These are phyloP conservation scores for Coniochaeta prunicola DNA, from an alignment of 2,329 filamentous ascomycete genomes.

Conservation along the genomic window DNA sequence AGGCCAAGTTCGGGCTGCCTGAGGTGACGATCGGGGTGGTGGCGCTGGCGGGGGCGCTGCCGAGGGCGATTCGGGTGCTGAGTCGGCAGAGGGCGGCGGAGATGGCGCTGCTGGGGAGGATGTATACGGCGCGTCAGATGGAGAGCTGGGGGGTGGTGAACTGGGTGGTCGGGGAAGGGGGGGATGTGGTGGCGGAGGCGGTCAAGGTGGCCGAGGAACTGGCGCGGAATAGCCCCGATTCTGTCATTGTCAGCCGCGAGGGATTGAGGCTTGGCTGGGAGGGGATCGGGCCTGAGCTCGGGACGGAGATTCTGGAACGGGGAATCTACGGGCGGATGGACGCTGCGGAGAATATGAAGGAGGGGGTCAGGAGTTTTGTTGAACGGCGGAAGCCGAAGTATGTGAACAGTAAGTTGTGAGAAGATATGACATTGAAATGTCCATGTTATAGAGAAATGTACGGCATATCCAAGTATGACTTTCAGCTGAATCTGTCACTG, in stretches of 20 bases:
- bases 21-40: slow-evolving; percentile 67
- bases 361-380: slow-evolving; percentile 68
- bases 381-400: slow-evolving; percentile 66
- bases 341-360: slow-evolving; percentile 64
- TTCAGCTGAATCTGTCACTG: too few species aligned
- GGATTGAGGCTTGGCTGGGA: slow-evolving; percentile 70
- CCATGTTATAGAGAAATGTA: background rate
- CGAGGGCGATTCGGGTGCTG: slow-evolving; percentile 57
- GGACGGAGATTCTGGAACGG: slow-evolving; percentile 48
- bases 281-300: slow-evolving; percentile 55
- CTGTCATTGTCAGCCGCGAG: slow-evolving; percentile 65
- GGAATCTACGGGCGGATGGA: slow-evolving; percentile 54
- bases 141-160: slow-evolving; percentile 64
- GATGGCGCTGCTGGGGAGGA: slow-evolving; percentile 59
- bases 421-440: background rate
- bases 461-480: too few species aligned
- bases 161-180: slow-evolving; percentile 42
- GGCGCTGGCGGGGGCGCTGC: slow-evolving; percentile 63
- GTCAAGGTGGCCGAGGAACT: slow-evolving; percentile 55
- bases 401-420: slow-evolving; percentile 53
- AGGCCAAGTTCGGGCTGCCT: slow-evolving; percentile 60
- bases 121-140: slow-evolving; percentile 52
- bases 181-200: slow-evolving; percentile 47
- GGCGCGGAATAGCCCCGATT: slow-evolving; percentile 64
- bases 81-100: slow-evolving; percentile 64